Base-by-base conservation (phyloP, 768 basidiomycete genomes). In the Termitomyces sp. region DNA sequence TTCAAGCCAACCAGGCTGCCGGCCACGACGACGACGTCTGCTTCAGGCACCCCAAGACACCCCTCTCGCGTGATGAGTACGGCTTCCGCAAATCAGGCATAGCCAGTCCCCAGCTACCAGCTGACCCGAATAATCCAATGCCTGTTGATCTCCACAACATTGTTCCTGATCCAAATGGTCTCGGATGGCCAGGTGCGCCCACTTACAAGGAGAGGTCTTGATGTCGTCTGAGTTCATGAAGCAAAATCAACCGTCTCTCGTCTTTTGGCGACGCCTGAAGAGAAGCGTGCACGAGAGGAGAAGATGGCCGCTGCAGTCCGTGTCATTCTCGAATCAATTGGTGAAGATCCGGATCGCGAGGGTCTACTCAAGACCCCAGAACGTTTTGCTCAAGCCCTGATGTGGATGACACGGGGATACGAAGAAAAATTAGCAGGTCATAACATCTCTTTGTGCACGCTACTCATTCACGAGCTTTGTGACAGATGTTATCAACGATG, bases 391-490 rank as follows among this genome's bases (percentile, higher is more conserved):
- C 92, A 98, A 74, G 94, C 97, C 30, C 78, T 99, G 55, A 84
- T 99, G 81, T 98, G 94, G 94, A 97, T 98, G 95, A 98, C 97
- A 36, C 87, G 89, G 69, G 97, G 97, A 11, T 99, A 99, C 74
- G 97, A 98, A 71, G 95, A 98, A 71, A 85, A 93, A 63, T 75
- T 99, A 64, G 85, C 88, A 75, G 93, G 95, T 94, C 54, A 60
- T 64, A 63, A 24, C 41, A 6, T 56, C 54, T 70, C 50, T 60
- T 37, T 60, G 59, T 59, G 63, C 46, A 58, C 42, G 15, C 42
- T 27, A 41, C 55, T 59, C 57, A 59, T 56, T 55, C 18, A 64
- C 31, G 57, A 51, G 20, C 49, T 15, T 4, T 31, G 54, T 27
- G 56, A 54, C 70, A 94, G 97, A 99, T 71, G 95, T 98, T 67